A percentile compares a stretch with the other conserved stretches of the same genome.
phyloP scores from a whole-genome alignment of 108 stramenopile genomes.

The Discostella pseudostelligera region DNA sequence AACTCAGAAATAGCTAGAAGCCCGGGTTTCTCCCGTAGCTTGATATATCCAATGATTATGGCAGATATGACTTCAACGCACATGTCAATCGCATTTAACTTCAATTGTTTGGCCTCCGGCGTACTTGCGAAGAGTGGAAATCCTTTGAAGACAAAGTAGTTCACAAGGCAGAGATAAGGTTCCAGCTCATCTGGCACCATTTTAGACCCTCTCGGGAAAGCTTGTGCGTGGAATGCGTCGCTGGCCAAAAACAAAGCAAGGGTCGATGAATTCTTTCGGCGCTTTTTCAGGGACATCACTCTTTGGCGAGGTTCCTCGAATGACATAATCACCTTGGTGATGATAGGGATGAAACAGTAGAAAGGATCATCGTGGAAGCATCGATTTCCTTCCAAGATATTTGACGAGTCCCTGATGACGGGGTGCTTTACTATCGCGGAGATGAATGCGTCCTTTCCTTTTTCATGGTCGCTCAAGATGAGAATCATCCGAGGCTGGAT shows the following conservation, averaged over 20 bases:
- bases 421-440: slow-evolving; percentile 13
- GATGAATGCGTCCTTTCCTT: slow-evolving; percentile 18
- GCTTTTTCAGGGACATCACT: slow-evolving; percentile 11
- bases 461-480: slow-evolving; percentile 7
- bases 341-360: slow-evolving; percentile 30
- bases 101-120: slow-evolving; percentile 16
- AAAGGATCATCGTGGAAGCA: slow-evolving; percentile 34
- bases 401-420: slow-evolving; percentile 4
- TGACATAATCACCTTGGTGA: slow-evolving; percentile 24
- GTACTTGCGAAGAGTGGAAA: slow-evolving; percentile 21
- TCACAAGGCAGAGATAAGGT: slow-evolving; percentile 25
- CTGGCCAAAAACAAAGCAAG: slow-evolving; percentile 21
- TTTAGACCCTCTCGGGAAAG: slow-evolving; percentile 1
- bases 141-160: slow-evolving; percentile 28
- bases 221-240: slow-evolving; percentile 16
- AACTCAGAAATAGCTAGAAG: slow-evolving; percentile 23
- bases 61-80: slow-evolving; percentile 22
- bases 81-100: slow-evolving; percentile 30
- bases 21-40: slow-evolving; percentile 14
- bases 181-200: slow-evolving; percentile 9
- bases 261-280: slow-evolving; percentile 16
- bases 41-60: slow-evolving; percentile 15
- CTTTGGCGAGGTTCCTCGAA: slow-evolving; percentile 12
- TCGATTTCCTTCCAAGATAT: slow-evolving; percentile 19
- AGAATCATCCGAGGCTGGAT: slow-evolving; percentile 10